phyloP scores from a whole-genome alignment of 1,284 basidiomycete species.

The Phellinidium pouzarii region DNA sequence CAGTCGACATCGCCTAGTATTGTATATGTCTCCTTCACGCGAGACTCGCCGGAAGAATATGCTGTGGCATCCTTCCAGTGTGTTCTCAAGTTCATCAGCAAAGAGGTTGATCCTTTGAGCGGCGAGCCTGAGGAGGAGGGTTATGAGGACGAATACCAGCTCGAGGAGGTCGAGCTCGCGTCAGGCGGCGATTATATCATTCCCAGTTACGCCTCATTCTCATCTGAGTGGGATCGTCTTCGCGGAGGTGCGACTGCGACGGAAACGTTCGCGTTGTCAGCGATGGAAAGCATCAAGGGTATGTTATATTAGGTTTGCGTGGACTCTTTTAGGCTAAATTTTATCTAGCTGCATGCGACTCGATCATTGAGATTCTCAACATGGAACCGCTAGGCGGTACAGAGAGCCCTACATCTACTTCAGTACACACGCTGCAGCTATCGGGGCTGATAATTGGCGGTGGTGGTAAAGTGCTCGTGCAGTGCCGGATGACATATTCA shows the following conservation, averaged over 20 bases:
- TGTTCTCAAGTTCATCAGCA: conserved; percentile 94
- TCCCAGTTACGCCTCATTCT: conserved; percentile 88
- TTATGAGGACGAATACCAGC: conserved; percentile 97
- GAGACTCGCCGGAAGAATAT: conserved; percentile 73
- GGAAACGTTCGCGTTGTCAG: conserved; percentile 92
- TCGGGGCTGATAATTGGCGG: conserved; percentile 86
- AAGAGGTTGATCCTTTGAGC: conserved; percentile 95
- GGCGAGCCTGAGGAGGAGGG: conserved; percentile 97
- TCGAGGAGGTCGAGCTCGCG: conserved; percentile 92
- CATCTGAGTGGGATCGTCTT: conserved; percentile 92
- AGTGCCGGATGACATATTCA: conserved; percentile 94
- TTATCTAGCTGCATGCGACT: conserved; percentile 78
- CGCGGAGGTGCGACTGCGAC: conserved; percentile 69
- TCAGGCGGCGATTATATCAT: conserved; percentile 92
- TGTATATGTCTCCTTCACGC: conserved; percentile 93
- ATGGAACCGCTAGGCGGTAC: conserved; percentile 95
- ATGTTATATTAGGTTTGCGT: conserved; percentile 27
- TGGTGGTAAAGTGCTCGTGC: conserved; percentile 87
- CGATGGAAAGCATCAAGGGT: conserved; percentile 93
- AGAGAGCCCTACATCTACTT: conserved; percentile 72
- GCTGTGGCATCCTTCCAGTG: conserved; percentile 84
- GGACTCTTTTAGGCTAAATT: conserved; percentile 17
- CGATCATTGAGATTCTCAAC: conserved; percentile 88
- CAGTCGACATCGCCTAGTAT: conserved; percentile 68
- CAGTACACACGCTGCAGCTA: conserved; percentile 92